Evolutionary conservation across 148 eudicot species (phyloP).

Genomic region (Cornus controversa): DNA sequence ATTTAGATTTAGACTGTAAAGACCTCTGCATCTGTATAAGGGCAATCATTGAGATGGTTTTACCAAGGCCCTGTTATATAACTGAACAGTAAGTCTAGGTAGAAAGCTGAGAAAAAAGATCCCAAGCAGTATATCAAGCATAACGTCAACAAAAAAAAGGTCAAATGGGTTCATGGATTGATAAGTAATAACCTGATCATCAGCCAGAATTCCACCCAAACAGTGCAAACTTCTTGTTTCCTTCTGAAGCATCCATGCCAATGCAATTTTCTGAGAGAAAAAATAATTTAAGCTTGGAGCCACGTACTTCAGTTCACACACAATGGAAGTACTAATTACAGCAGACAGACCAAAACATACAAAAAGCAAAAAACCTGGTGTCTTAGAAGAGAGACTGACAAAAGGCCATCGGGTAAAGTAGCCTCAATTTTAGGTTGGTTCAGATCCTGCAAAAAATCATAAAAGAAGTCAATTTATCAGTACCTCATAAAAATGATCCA

Average conservation of each 20-base stretch:
- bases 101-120: background rate
- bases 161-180: background rate
- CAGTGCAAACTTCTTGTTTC: conserved; percentile 71
- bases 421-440: conserved; percentile 68
- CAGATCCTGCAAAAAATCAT: conserved; percentile 64
- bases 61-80: conserved; percentile 86
- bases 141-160: background rate
- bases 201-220: conserved; percentile 94
- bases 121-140: background rate
- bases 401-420: conserved; percentile 59
- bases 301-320: background rate
- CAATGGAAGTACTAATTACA: background rate
- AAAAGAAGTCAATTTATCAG: background rate
- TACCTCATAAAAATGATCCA: background rate
- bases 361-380: conserved; percentile 65
- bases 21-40: conserved; percentile 70
- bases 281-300: conserved; percentile 8
- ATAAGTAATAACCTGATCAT: conserved; percentile 74
- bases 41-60: conserved; percentile 90
- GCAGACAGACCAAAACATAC: conserved; percentile 3
- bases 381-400: conserved; percentile 79
- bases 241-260: conserved; percentile 95
- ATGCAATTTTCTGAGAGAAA: conserved; percentile 76
- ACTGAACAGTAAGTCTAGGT: conserved; percentile 14
- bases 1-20: conserved; percentile 52